Percentiles rank a stretch among this genome's conserved stretches.
Conservation (phyloP, 768 basidiomycete genomes). For the Galerina sulciceps region DNA sequence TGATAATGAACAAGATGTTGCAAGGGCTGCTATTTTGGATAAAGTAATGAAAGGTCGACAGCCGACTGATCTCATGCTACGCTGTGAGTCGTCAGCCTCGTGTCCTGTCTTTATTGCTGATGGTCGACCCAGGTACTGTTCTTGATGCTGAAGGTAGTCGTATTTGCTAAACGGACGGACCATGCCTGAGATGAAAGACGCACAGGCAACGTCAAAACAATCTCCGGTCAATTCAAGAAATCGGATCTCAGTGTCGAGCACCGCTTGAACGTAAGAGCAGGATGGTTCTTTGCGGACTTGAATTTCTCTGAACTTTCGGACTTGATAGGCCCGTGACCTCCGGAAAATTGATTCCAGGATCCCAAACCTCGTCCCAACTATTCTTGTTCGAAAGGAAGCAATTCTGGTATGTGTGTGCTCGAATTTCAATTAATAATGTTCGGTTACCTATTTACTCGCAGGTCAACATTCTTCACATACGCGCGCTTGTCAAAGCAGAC, state of each 20-base stretch:
- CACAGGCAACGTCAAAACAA: constrained; percentile 82
- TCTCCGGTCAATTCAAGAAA: constrained; percentile 89
- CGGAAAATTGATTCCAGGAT: constrained; percentile 95
- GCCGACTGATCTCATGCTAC: constrained; percentile 87
- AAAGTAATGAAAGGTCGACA: constrained; percentile 88
- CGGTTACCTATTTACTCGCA: constrained; percentile 32
- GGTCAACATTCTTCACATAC: constrained; percentile 94
- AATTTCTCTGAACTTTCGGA: constrained; percentile 11
- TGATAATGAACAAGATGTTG: constrained; percentile 66
- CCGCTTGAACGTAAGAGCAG: constrained; percentile 77
- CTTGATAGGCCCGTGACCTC: constrained; percentile 83
- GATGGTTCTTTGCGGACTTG: constrained; percentile 12
- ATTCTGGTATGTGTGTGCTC: constrained; percentile 65
- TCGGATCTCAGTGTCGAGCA: constrained; percentile 88
- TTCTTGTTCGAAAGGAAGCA: constrained; percentile 86
- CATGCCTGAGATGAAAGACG: constrained; percentile 20
- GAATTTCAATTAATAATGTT: constrained; percentile 1
- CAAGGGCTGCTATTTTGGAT: constrained; percentile 76
- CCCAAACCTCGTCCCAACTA: constrained; percentile 94
- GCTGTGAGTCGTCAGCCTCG: constrained; percentile 64
- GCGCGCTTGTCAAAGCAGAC: constrained; percentile 93
- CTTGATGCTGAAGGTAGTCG: constrained; percentile 78
- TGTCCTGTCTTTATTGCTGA: constrained; percentile 13
- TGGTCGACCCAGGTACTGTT: constrained; percentile 68
- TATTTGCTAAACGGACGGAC: constrained; percentile 20